Conservation (phyloP, 192 early-diverging fungal species). For the Backusella psychrophila region DNA sequence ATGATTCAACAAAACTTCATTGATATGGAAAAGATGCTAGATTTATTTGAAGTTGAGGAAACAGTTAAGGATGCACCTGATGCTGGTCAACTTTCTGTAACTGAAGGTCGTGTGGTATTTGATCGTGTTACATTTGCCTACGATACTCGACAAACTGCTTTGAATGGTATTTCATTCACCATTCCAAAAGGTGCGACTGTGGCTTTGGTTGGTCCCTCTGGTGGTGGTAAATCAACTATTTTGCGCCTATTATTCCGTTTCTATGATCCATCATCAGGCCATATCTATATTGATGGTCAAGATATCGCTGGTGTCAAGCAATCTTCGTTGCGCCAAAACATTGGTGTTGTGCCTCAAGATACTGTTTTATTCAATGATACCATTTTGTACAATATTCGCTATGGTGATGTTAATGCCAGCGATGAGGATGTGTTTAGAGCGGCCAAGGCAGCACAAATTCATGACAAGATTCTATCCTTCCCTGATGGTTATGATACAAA, state of each 20-base stretch:
- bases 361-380: conserved; percentile 96
- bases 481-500: conserved; percentile 65
- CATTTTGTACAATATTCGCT: conserved; percentile 91
- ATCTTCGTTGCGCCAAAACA: conserved; percentile 68
- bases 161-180: conserved; percentile 66
- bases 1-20: conserved; percentile 90
- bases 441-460: conserved; percentile 76
- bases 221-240: conserved; percentile 78
- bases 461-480: conserved; percentile 74
- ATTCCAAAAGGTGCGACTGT: conserved; percentile 72
- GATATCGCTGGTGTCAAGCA: conserved; percentile 67
- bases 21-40: conserved; percentile 98
- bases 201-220: conserved; percentile 76
- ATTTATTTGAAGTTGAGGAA: conserved; percentile 66
- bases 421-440: conserved; percentile 69
- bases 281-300: conserved; percentile 85
- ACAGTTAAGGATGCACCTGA: conserved; percentile 61
- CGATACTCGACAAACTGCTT: conserved; percentile 63
- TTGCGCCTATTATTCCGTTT: conserved; percentile 83
- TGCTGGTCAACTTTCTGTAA: conserved; percentile 53
- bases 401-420: conserved; percentile 66
- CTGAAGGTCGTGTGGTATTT: conserved; percentile 62
- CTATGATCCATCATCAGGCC: conserved; percentile 78
- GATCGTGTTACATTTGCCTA: conserved; percentile 72
- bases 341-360: conserved; percentile 95